Evolutionary conservation across 768 basidiomycete species (phyloP).

Genomic region (Tricholoma sp.): DNA sequence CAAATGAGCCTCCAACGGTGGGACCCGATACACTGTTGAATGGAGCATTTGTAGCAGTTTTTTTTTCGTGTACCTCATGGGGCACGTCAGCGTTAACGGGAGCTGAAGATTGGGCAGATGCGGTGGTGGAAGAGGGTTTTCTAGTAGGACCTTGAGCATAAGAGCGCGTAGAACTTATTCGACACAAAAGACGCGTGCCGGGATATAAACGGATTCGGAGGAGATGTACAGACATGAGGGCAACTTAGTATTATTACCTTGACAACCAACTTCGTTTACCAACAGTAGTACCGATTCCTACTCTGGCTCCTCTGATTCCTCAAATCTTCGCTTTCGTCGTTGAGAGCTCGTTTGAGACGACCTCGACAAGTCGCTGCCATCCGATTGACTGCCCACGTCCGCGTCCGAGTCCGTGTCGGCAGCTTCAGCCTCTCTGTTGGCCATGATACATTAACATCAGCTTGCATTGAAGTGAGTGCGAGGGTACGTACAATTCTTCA

Average conservation of each 20-base stretch:
- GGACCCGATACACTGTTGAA: slow-evolving; percentile 35
- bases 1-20: slow-evolving; percentile 24
- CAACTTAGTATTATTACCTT: no score
- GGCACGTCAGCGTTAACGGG: slow-evolving; percentile 5
- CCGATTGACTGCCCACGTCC: background rate
- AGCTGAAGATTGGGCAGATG: no score
- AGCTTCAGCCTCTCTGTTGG: background rate
- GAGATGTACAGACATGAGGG: background rate
- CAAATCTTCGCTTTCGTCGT: background rate
- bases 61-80: slow-evolving; percentile 41
- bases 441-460: no score
- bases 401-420: background rate
- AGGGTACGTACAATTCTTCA: background rate
- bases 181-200: background rate
- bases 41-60: slow-evolving; percentile 29
- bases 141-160: slow-evolving; percentile 12
- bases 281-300: no score
- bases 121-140: slow-evolving; percentile 2
- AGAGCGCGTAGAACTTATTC: slow-evolving; percentile 8
- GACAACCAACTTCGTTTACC: no score
- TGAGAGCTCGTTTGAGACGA: background rate
- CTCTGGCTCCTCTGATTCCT: background rate
- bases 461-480: background rate
- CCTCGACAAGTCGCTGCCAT: background rate
- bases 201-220: background rate